phyloP scores from a whole-genome alignment of 805 yeast species.

The Wickerhamomyces bovis region DNA sequence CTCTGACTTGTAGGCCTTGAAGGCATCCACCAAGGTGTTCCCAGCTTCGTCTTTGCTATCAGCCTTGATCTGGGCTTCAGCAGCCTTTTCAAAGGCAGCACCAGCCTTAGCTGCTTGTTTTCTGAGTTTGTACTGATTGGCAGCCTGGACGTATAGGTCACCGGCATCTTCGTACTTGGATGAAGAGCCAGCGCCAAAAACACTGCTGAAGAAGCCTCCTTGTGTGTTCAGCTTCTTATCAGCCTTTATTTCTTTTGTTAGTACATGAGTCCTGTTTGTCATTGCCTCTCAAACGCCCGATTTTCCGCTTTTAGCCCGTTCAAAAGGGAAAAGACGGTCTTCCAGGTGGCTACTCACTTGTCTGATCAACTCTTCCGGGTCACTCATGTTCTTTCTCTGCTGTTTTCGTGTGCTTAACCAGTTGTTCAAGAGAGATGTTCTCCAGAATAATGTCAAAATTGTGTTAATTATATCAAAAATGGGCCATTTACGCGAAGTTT shows the following conservation, averaged over 20 bases:
- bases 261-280: neutral
- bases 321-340: too few species aligned
- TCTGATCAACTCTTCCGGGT: slow-evolving; percentile 37
- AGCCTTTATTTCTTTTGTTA: slow-evolving; percentile 41
- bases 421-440: too few species aligned
- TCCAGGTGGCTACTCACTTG: slow-evolving; percentile 18
- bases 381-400: slow-evolving; percentile 28
- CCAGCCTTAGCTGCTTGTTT: slow-evolving; percentile 77
- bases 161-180: slow-evolving; percentile 85
- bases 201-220: slow-evolving; percentile 57
- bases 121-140: slow-evolving; percentile 75
- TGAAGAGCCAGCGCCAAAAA: slow-evolving; percentile 58
- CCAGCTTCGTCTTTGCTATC: slow-evolving; percentile 88
- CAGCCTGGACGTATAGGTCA: slow-evolving; percentile 87
- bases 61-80: slow-evolving; percentile 68
- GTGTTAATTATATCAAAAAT: too few species aligned
- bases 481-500: neutral
- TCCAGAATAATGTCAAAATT: too few species aligned
- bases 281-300: neutral
- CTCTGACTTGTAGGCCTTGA: slow-evolving; percentile 72
- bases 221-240: slow-evolving; percentile 64
- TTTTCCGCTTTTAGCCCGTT: neutral
- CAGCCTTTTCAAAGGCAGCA: slow-evolving; percentile 77
- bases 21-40: slow-evolving; percentile 83
- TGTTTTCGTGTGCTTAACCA: too few species aligned